These are phyloP conservation scores for Floccularia luteovirens DNA, from an alignment of 768 basidiomycete genomes.

Conservation along the genomic window DNA sequence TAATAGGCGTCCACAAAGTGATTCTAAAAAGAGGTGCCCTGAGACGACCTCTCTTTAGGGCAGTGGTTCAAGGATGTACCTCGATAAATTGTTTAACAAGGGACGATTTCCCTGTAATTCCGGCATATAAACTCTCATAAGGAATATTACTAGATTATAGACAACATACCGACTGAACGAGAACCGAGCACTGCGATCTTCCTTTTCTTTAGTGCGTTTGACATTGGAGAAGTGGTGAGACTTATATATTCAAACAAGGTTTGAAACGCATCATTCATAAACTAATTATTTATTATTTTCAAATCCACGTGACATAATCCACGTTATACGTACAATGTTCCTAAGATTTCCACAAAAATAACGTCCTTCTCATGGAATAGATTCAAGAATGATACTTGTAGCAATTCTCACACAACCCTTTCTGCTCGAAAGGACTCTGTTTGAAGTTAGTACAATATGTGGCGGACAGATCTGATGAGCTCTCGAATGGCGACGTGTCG, in stretches of 20 bases:
- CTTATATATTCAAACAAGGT: constrained; percentile 4
- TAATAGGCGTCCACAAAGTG: constrained; percentile 91
- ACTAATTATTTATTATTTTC: no score
- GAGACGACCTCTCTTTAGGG: constrained; percentile 6
- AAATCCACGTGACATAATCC: no score
- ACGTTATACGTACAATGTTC: no score
- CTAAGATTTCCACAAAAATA: no score
- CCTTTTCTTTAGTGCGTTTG: constrained; percentile 56
- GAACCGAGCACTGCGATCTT: constrained; percentile 89
- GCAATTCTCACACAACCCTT: constrained; percentile 62
- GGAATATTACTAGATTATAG: neutral
- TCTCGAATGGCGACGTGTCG: constrained; percentile 61
- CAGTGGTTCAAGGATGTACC: constrained; percentile 13
- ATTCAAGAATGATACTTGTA: constrained; percentile 40
- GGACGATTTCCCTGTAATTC: constrained; percentile 81
- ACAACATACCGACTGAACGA: constrained; percentile 75
- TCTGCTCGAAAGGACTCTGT: constrained; percentile 60
- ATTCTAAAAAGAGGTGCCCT: constrained; percentile 27
- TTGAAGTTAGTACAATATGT: constrained; percentile 43
- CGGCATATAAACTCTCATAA: neutral
- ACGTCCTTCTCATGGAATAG: no score
- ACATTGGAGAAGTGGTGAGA: constrained; percentile 11
- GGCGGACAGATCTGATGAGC: constrained; percentile 37
- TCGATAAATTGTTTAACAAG: constrained; percentile 93
- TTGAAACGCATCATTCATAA: no score